phyloP scores from a whole-genome alignment of 345 rosid genomes.

The Carallia pectinifolia region DNA sequence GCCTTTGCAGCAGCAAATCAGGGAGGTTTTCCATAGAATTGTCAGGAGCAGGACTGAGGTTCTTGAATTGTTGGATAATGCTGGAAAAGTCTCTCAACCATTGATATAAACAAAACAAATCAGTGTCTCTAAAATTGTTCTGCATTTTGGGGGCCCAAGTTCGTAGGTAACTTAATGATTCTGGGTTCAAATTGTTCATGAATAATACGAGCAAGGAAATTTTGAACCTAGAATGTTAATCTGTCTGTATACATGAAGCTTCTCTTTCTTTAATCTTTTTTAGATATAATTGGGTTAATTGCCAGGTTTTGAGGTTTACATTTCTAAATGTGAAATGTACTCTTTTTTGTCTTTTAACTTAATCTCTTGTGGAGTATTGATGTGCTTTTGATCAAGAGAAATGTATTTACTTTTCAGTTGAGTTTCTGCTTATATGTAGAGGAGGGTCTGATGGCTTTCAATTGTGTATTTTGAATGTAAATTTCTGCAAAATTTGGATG shows the following conservation, averaged over 20 bases:
- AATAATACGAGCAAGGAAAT: slow-evolving; percentile 4
- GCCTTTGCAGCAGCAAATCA: slow-evolving; percentile 82
- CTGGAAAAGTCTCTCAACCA: slow-evolving; percentile 42
- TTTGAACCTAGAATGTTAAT: slow-evolving; percentile 18
- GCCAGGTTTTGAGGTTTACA: slow-evolving; percentile 10
- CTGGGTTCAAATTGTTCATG: slow-evolving; percentile 23
- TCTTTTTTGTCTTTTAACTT: background rate
- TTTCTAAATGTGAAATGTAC: slow-evolving; percentile 26
- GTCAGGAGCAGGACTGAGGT: slow-evolving; percentile 87
- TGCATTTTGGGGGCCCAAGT: background rate
- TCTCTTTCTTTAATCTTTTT: background rate
- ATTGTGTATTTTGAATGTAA: background rate
- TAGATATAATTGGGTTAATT: background rate
- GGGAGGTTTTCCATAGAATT: slow-evolving; percentile 91
- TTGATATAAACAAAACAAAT: slow-evolving; percentile 10
- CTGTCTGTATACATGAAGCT: background rate
- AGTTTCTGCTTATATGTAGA: background rate
- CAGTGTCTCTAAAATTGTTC: background rate
- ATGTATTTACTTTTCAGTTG: background rate
- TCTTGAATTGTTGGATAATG: slow-evolving; percentile 61
- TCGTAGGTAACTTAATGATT: slow-evolving; percentile 1
- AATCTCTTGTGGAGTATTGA: background rate
- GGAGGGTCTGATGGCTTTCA: background rate
- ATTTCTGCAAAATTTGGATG: background rate
- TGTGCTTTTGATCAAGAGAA: background rate